Conservation (phyloP, 257 asterid species). For the Solanum gracilifrons region DNA sequence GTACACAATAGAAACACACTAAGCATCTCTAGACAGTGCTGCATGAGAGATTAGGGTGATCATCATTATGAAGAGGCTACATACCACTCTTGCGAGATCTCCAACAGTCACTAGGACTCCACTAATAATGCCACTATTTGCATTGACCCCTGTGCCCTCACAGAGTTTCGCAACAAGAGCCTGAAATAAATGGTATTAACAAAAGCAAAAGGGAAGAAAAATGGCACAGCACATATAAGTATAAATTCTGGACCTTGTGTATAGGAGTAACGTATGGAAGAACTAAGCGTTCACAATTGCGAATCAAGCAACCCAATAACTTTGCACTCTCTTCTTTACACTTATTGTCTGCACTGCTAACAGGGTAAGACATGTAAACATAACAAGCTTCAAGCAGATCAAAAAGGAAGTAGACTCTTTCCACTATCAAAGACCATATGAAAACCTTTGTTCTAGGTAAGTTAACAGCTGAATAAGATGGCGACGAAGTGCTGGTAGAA, state of each 20-base stretch:
- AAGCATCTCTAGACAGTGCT: neutral
- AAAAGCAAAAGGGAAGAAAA: constrained; percentile 6
- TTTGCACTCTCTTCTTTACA: constrained; percentile 99
- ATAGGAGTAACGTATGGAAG: constrained; percentile 93
- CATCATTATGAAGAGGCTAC: constrained; percentile 19
- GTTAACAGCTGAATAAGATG: constrained; percentile 93
- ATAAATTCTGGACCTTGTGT: constrained; percentile 62
- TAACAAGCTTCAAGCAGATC: neutral
- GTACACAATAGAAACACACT: neutral
- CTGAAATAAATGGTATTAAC: constrained; percentile 33
- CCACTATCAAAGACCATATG: neutral
- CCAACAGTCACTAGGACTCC: constrained; percentile 99
- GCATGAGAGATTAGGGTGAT: neutral
- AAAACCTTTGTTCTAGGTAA: constrained; percentile 88
- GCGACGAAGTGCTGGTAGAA: constrained; percentile 98
- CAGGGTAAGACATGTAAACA: constrained; percentile 24
- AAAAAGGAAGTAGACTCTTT: constrained; percentile 1
- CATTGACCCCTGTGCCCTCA: constrained; percentile 91
- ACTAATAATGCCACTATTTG: constrained; percentile 86
- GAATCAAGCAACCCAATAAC: constrained; percentile 94
- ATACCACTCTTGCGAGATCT: constrained; percentile 98
- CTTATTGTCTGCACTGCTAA: constrained; percentile 90
- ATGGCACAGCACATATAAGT: neutral
- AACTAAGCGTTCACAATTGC: constrained; percentile 89
- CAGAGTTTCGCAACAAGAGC: constrained; percentile 83